A percentile compares a stretch with the other conserved stretches of the same genome.
Evolutionary conservation across 2,329 filamentous ascomycete genomes (phyloP).

Genomic region (Phoma sp.): DNA sequence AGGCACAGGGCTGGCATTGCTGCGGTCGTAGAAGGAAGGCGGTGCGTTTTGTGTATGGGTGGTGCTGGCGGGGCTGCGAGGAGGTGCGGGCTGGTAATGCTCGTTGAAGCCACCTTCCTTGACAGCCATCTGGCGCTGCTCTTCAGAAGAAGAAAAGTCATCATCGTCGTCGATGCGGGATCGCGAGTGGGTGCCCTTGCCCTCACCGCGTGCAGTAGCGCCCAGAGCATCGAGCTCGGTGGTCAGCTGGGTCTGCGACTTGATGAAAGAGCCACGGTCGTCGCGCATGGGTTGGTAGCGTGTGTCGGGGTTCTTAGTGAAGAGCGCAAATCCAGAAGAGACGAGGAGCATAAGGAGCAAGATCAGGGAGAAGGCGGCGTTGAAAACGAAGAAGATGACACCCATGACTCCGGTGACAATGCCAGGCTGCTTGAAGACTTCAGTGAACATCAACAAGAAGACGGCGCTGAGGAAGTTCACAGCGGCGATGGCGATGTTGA

Average conservation of each 20-base stretch:
- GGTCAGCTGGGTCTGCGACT: constrained; percentile 86
- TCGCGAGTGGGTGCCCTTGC: constrained; percentile 55
- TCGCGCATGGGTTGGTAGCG: constrained; percentile 97
- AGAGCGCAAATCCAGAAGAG: constrained; percentile 78
- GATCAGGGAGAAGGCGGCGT: constrained; percentile 82
- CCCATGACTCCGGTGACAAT: constrained; percentile 89
- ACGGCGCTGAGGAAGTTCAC: constrained; percentile 92
- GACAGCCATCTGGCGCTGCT: constrained; percentile 37
- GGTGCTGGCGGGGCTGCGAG: constrained; percentile 56
- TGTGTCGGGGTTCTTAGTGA: constrained; percentile 92
- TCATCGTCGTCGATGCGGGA: constrained; percentile 76
- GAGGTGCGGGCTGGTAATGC: constrained; percentile 52
- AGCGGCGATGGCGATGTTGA: constrained; percentile 90
- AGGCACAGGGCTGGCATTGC: constrained; percentile 38
- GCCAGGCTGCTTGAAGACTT: constrained; percentile 82
- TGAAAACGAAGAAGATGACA: constrained; percentile 86
- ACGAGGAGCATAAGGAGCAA: constrained; percentile 83
- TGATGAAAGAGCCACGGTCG: constrained; percentile 96
- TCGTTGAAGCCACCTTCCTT: constrained; percentile 51
- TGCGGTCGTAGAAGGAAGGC: constrained; percentile 47
- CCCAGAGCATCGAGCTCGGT: constrained; percentile 91
- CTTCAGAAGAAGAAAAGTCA: constrained; percentile 66
- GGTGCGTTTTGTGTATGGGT: constrained; percentile 13
- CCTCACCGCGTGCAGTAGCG: constrained; percentile 84
- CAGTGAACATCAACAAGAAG: constrained; percentile 87